These are phyloP conservation scores for Candida insectorum DNA, from an alignment of 805 yeast genomes.

Conservation along the genomic window DNA sequence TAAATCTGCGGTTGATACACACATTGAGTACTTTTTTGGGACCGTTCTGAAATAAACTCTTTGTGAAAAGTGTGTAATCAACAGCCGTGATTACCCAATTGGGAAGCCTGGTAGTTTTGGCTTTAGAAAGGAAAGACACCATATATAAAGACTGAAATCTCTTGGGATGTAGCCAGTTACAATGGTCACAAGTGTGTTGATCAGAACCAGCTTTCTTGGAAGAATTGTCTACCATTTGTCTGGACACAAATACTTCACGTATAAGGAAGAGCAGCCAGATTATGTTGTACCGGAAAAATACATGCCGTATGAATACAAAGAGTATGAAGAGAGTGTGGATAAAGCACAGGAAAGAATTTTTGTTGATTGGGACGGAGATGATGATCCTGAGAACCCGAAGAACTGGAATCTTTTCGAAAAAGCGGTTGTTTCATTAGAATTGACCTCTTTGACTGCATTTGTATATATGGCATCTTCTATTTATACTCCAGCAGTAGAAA, in stretches of 20 bases:
- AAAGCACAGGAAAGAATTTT: constrained; percentile 3
- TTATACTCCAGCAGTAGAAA: constrained; percentile 49
- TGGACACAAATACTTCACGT: constrained; percentile 17
- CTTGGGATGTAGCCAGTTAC: too few relatives aligned
- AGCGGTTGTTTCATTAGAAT: constrained; percentile 28
- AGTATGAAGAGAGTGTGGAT: too few relatives aligned
- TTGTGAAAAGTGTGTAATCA: too few relatives aligned
- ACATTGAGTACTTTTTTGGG: too few relatives aligned
- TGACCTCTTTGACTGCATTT: constrained; percentile 14
- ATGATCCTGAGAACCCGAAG: constrained; percentile 53
- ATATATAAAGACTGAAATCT: too few relatives aligned
- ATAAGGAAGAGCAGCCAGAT: constrained; percentile 26
- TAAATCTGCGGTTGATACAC: too few relatives aligned
- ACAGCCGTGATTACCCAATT: too few relatives aligned
- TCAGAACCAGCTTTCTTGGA: constrained; percentile 32
- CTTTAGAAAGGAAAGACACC: too few relatives aligned
- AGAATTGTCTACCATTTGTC: constrained; percentile 25
- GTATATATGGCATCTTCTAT: constrained; percentile 58
- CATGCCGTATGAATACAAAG: too few relatives aligned
- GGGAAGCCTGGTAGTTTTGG: too few relatives aligned
- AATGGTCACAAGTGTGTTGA: too few relatives aligned
- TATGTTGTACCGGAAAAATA: constrained; percentile 32
- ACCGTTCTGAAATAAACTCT: too few relatives aligned
- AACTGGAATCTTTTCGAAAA: constrained; percentile 50
- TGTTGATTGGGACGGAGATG: constrained; percentile 13